These are phyloP conservation scores for Pseudogymnoascus sp. DNA, from an alignment of 2,329 filamentous ascomycete genomes.

Conservation along the genomic window DNA sequence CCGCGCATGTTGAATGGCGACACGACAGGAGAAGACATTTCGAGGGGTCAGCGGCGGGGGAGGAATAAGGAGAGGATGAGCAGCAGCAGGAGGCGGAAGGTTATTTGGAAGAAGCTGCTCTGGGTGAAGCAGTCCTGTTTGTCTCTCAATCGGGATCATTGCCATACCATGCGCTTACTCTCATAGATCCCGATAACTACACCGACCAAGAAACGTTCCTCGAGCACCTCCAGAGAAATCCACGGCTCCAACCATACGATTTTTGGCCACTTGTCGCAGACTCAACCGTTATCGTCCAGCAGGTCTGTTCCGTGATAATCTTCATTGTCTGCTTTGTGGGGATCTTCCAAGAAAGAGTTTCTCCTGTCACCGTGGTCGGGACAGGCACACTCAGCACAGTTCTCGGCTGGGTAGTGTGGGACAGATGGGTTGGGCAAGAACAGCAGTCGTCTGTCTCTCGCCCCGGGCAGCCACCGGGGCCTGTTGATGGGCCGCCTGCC, in stretches of 20 bases:
- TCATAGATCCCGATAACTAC: constrained; percentile 95
- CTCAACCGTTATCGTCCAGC: constrained; percentile 92
- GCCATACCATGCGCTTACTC: constrained; percentile 17
- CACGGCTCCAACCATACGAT: constrained; percentile 86
- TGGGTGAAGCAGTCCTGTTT: constrained; percentile 95
- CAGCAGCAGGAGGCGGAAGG: constrained; percentile 52
- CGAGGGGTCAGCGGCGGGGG: constrained; percentile 17
- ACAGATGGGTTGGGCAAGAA: constrained; percentile 76
- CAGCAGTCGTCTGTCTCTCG: constrained; percentile 32
- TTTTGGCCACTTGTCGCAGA: constrained; percentile 97
- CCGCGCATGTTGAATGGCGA: constrained; percentile 25
- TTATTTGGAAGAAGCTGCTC: constrained; percentile 87
- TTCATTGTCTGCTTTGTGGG: constrained; percentile 91
- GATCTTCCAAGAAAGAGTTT: constrained; percentile 81
- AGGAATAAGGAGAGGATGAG: constrained; percentile 37
- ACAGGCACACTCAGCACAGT: constrained; percentile 78
- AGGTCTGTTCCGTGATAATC: constrained; percentile 89
- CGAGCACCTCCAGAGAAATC: constrained; percentile 90
- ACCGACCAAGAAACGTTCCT: constrained; percentile 96
- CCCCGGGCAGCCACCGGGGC: constrained; percentile 6
- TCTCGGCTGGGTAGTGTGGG: constrained; percentile 84
- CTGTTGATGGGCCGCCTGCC: not conserved
- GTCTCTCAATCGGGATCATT: constrained; percentile 25
- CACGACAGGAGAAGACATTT: constrained; percentile 13
- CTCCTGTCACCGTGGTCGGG: constrained; percentile 78